Base-by-base conservation (phyloP, 805 yeast species). In the Cephaloascus albidus region DNA sequence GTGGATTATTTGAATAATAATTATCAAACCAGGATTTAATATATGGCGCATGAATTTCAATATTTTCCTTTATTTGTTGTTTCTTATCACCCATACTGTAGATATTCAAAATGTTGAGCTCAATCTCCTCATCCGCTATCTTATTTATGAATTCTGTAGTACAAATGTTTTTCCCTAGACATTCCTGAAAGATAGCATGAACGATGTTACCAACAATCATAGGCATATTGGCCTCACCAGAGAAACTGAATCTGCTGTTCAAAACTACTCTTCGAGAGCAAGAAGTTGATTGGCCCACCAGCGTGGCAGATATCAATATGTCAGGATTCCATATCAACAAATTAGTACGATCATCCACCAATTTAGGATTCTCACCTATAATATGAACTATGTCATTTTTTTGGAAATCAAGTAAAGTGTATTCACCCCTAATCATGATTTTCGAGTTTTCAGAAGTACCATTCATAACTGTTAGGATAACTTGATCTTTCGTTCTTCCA, bases 291-390 rank as follows among this genome's bases (percentile, higher is more conserved):
- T 83, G 83, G 1, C 96, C 81, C 1, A 88, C 74, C 3, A 81
- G 63, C 0, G 97, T 93, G 2, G 96, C 88, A 0, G 96, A 76
- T 0, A 90, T 60, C 10, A 93, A 59, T 3, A 76, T 60, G 53
- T 93, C 97, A 0, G 98, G 98, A 46, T 84, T 75, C 72, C 93
- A 72, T 17, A 90, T 70, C 20, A 89, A 57, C n/a, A 88, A 54
- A 47, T 82, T 78, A 23, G 70, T 70, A 27, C 68, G 59, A 42
- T 72, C 70, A 46, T 81, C 85, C 6, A 81, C 70, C 3, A 78
- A 45, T 16, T 55, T 58, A 1, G 71, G 68, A 33, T 55, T 58
- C 15, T 38, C 68, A 4, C 80, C 71, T 10, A 84, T 65, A 4
- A 83, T 57, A 55, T 84, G 85, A 15, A 84, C 65, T 0, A 83